Base-by-base conservation (phyloP, 2,329 filamentous ascomycete genomes). In the Aphanoascus verrucosus region DNA sequence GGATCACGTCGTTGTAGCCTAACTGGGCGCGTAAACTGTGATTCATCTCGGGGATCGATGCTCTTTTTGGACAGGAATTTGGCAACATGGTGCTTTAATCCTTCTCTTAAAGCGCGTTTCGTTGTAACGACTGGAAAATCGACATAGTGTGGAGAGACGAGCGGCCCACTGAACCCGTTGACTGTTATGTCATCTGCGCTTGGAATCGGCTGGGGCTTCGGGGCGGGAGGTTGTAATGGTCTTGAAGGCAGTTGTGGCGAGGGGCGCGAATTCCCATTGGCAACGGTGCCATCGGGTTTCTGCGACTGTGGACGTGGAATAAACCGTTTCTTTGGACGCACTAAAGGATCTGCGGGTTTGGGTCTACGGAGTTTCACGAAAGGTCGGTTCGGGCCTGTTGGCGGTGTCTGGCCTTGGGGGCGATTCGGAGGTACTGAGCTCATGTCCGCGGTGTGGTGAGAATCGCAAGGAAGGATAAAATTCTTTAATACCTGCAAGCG, bases 1-100 rank as follows among this genome's bases (percentile, higher is more conserved):
- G 90, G 88, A 65, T 96, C 90, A 54, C 93, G 85, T 58, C 93
- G 83, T 65, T 97, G 90, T 37, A 98, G 74, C 37, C 88, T 84
- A 32, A 97, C 86, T 0, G 93, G 93, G 28, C 89, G 82, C 15
- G 86, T 85, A 65, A 97, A 98, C 49, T 94, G 83, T 5, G 83
- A 75, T 60, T 91, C 83, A 63, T 97, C 84, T 56, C 88, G 76
- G 32, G 82, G 78, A 60, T 85, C 84, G 57, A 81, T 71, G n/a
- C 65, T 72, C 58, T 75, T 76, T 62, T 82, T 82, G 49, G 78
- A 74, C 57, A 85, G 77, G 53, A 98, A 83, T 61, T 87, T 84
- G 76, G 95, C 90, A 58, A 94, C 80, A 65, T 98, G 93, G 63
- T 89, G 83, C 47, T 91, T 85, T 55, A 94, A 73, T 5, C 85